A percentile compares a stretch with the other conserved stretches of the same genome.
Evolutionary conservation across 805 yeast genomes (phyloP).

Genomic region (Cyberlindnera veronae): DNA sequence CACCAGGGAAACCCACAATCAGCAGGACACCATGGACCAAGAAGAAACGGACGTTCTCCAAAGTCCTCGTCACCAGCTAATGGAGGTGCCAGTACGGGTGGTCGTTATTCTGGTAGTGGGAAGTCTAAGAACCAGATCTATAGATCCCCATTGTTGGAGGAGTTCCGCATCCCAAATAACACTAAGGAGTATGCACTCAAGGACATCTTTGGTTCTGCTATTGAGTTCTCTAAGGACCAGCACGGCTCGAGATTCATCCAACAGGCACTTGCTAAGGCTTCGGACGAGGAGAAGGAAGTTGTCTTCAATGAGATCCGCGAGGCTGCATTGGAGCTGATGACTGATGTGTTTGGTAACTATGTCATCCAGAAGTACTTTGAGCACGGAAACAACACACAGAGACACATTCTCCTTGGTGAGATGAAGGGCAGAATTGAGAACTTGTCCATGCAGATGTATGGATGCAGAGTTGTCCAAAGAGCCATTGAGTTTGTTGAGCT

Average conservation of each 20-base stretch:
- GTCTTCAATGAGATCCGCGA: conserved; percentile 82
- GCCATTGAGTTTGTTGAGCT: conserved; percentile 73
- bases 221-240: conserved; percentile 93
- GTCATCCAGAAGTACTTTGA: conserved; percentile 95
- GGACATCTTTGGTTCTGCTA: conserved; percentile 81
- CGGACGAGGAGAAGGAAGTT: conserved; percentile 68
- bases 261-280: conserved; percentile 68
- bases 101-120: neutral
- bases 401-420: conserved; percentile 57
- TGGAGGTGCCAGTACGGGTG: conserved; percentile 9
- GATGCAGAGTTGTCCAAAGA: conserved; percentile 94
- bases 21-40: conserved; percentile 5
- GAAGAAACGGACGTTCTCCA: conserved; percentile 23
- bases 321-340: conserved; percentile 73
- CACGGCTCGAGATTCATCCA: conserved; percentile 97
- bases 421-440: conserved; percentile 74
- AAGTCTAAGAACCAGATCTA: conserved; percentile 46
- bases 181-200: conserved; percentile 59
- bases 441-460: conserved; percentile 91
- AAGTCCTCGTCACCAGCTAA: conserved; percentile 24
- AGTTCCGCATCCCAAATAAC: conserved; percentile 60
- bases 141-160: conserved; percentile 79
- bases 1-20: neutral
- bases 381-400: conserved; percentile 68
- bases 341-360: conserved; percentile 97